Conservation (phyloP, 257 asterid species). For the Solanum bulbocastanum region DNA sequence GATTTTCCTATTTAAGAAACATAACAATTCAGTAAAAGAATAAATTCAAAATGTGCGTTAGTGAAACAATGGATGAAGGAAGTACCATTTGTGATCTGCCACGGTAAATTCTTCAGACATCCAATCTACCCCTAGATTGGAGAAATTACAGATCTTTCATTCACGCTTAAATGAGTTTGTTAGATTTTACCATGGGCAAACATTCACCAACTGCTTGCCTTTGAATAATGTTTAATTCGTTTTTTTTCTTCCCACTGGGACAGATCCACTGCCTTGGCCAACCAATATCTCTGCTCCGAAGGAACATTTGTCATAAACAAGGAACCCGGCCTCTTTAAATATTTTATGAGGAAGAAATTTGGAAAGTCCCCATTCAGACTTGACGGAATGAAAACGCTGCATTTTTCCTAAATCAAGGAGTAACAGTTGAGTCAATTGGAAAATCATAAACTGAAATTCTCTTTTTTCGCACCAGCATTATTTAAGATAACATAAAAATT, state of each 20-base stretch:
- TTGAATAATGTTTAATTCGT: not conserved
- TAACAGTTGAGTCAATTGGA: not conserved
- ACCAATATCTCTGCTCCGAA: conserved; percentile 11
- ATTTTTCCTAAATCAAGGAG: not conserved
- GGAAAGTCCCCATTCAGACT: conserved; percentile 5
- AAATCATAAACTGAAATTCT: not conserved
- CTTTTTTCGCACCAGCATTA: not conserved
- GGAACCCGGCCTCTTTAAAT: conserved; percentile 3
- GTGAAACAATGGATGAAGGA: not conserved
- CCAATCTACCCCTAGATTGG: not conserved
- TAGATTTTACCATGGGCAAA: not conserved
- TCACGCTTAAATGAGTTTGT: not conserved
- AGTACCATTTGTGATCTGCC: not conserved
- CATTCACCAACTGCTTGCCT: not conserved
- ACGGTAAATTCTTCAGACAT: not conserved
- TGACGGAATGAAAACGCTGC: not conserved
- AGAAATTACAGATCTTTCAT: not conserved
- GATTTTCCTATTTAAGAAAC: not conserved
- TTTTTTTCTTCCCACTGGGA: not conserved
- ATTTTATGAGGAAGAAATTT: not conserved
- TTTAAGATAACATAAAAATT: no score
- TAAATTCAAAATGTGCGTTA: not conserved
- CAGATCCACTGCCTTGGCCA: not conserved
- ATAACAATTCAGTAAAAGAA: not conserved
- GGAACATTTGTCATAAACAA: conserved; percentile 5